These are phyloP conservation scores for Xerocomellus chrysenteron DNA, from an alignment of 768 basidiomycete genomes.

Conservation along the genomic window DNA sequence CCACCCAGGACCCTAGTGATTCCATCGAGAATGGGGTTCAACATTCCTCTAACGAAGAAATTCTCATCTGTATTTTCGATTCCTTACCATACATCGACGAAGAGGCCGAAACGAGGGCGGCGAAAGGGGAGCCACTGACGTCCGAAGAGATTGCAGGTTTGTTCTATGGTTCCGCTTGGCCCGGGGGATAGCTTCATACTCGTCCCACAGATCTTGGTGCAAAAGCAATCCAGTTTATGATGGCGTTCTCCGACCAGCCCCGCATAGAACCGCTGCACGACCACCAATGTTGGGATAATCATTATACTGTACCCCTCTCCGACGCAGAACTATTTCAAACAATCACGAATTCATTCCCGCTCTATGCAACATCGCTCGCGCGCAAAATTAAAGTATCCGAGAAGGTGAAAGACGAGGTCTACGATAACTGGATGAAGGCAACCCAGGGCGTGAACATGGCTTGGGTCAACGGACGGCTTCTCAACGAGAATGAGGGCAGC, in stretches of 20 bases:
- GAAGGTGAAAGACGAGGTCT: slow-evolving; percentile 54
- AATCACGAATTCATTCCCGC: slow-evolving; percentile 87
- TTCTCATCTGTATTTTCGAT: slow-evolving; percentile 30
- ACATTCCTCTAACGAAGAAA: slow-evolving; percentile 16
- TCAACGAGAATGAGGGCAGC: slow-evolving; percentile 64
- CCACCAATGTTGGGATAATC: slow-evolving; percentile 22
- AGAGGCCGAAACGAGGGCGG: slow-evolving; percentile 34
- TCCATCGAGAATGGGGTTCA: slow-evolving; percentile 6
- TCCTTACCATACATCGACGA: slow-evolving; percentile 30
- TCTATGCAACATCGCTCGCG: slow-evolving; percentile 72
- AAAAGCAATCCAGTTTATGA: slow-evolving; percentile 74
- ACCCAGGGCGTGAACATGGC: slow-evolving; percentile 54
- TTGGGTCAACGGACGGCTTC: slow-evolving; percentile 78
- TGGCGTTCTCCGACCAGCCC: slow-evolving; percentile 55
- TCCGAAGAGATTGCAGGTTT: slow-evolving; percentile 56
- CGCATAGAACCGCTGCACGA: slow-evolving; percentile 26
- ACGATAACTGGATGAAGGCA: slow-evolving; percentile 51
- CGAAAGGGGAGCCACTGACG: slow-evolving; percentile 44
- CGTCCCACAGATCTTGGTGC: slow-evolving; percentile 55
- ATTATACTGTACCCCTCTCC: slow-evolving; percentile 12
- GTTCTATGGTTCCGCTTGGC: slow-evolving; percentile 14
- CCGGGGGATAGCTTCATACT: not conserved
- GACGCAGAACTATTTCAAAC: slow-evolving; percentile 43
- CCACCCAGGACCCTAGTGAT: not conserved
- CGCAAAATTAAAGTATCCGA: slow-evolving; percentile 60